Conservation (phyloP, 495 filamentous ascomycete species). For the Talaromyces trachyspermus region DNA sequence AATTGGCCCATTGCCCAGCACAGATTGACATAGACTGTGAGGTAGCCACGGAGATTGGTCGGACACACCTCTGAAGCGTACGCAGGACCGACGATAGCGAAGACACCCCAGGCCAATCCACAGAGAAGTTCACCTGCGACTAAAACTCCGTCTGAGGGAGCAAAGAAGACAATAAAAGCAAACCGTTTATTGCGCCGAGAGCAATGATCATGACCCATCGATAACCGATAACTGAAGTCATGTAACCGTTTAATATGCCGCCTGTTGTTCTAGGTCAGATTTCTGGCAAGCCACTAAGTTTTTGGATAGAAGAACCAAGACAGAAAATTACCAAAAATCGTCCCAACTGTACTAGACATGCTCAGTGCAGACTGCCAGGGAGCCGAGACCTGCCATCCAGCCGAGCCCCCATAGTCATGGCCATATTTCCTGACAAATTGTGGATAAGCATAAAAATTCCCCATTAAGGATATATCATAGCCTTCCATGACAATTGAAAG, state of each 20-base stretch:
- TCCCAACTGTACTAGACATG: conserved; percentile 28
- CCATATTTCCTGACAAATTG: conserved; percentile 33
- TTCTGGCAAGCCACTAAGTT: neutral
- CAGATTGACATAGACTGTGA: conserved; percentile 29
- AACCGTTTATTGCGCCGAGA: conserved; percentile 34
- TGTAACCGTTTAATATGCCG: conserved; percentile 34
- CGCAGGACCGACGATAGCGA: conserved; percentile 49
- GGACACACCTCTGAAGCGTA: conserved; percentile 48
- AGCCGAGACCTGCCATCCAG: conserved; percentile 23
- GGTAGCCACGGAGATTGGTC: conserved; percentile 29
- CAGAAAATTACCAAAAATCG: conserved; percentile 22
- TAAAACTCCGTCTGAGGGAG: conserved; percentile 31
- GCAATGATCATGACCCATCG: conserved; percentile 33
- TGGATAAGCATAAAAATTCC: conserved; percentile 32
- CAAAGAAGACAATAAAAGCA: conserved; percentile 50
- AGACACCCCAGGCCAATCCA: conserved; percentile 45
- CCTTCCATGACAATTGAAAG: conserved; percentile 45
- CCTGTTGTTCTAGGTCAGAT: conserved; percentile 12
- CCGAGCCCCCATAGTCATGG: conserved; percentile 12
- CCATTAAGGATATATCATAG: conserved; percentile 41
- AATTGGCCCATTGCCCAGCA: conserved; percentile 30
- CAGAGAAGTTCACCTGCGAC: conserved; percentile 37
- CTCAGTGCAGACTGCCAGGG: conserved; percentile 30
- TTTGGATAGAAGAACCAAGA: neutral
- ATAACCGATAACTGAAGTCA: conserved; percentile 41